Base-by-base conservation (phyloP, 768 basidiomycete species). In the Naematelia encephala region DNA sequence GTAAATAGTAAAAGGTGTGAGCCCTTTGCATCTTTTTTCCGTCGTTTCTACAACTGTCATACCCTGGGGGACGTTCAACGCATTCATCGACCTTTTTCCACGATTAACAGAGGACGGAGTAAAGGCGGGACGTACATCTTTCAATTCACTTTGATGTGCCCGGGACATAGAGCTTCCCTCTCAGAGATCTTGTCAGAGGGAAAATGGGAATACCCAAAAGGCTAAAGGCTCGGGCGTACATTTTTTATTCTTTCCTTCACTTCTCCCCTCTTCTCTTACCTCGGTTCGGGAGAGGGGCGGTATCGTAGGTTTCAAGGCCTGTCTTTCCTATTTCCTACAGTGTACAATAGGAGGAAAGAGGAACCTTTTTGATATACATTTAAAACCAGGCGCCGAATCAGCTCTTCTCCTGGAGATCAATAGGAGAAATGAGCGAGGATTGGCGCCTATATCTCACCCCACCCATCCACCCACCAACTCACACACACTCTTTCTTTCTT, bases 1-100 rank as follows among this genome's bases (percentile, higher is more conserved):
- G 53, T 56, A 39, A 43, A 59, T 70, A 59, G 68, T 70, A 70
- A 70, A 70, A 70, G 68, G 68, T 70, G 68, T 70, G 65, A 70
- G 50, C 56, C 50, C 51, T 46, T 21, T 16, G 19, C 25, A 21
- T 52, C 23, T 47, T 30, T 51, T 51, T 47, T 45, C 42, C 26
- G 21, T 51, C 12, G 21, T 29, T 21, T 56, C 26, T 39, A 25
- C 54, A 10, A 54, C 27, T 51, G 42, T 46, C 59, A 28, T 23
- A 61, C 30, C 34, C 51, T n/a, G 27, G 39, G 51, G 53, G 62
- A 51, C 56, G 61, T 61, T 59, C 43, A 50, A 46, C 51, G 46
- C 29, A 54, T 62, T 59, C 50, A 56, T 54, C 59, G 61, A 51
- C 64, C 59, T 30, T 60, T 16, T 48, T 19, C 22, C 42, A 11